Base-by-base conservation (phyloP, 2,329 filamentous ascomycete genomes). In the Fusarium irregulare region DNA sequence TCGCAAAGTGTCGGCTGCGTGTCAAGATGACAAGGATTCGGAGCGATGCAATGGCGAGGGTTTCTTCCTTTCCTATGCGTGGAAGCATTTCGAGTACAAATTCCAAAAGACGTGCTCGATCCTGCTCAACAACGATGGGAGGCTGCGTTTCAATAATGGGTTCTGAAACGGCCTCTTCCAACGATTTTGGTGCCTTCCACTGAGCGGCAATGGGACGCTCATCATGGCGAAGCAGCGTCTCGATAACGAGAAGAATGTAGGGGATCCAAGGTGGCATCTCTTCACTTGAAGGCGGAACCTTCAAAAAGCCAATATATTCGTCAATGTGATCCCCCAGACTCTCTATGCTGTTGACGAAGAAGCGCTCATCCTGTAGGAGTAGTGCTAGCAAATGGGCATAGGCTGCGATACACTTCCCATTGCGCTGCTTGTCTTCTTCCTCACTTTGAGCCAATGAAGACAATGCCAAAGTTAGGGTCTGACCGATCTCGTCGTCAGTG, bases 241-340 rank as follows among this genome's bases (percentile, higher is more conserved):
- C 96, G 50, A 98, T 86, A 51, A 99, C 92, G 18, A 98, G 86
- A 34, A 99, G 84, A 32, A 98, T 89, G 75, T 96, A 94, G 14
- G 93, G 92, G 69, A 98, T 91, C 94, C 95, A 99, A 3, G 93
- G 92, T 7, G 94, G 92, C n/a, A 93, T 84, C 62, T 96, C 92
- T 50, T 97, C 93, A 0, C 86, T 83, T 6, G 91, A 88, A 1
- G 88, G 83, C 7, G 88, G 84, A 6, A 94, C 83, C 74, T 92
- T 91, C 72, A 99, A 87, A 78, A 98, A 98, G 4, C 84, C 86
- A 28, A 97, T 85, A 66, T 98, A 89, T 40, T 90, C 90, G 12
- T 85, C 84, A 42, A 98, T 91, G 75, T 91, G 93, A 20, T 93
- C 90, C 76, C 91, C 92, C 25, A 99, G 81, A 40, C 91, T 90